Percentiles rank a stretch among this genome's conserved stretches.
These are phyloP conservation scores for Xerocomus cyaneibrunnescens DNA, from an alignment of 1,284 basidiomycete species.

Conservation along the genomic window DNA sequence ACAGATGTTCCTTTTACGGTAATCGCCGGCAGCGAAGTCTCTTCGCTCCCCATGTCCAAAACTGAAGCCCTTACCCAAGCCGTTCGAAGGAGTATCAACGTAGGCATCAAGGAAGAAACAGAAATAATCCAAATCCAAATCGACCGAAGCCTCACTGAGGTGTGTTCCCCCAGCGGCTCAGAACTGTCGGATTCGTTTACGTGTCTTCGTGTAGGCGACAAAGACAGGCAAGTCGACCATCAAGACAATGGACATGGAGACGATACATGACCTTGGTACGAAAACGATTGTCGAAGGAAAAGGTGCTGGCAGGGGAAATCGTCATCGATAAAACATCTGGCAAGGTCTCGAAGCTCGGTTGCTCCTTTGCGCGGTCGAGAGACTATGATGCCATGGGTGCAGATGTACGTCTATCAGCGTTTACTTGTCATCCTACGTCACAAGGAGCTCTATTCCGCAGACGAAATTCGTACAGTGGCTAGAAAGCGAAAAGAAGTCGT, in stretches of 20 bases:
- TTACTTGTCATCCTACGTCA: no score
- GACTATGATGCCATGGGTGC: conserved; percentile 99
- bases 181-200: neutral
- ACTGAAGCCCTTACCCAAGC: conserved; percentile 98
- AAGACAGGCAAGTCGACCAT: conserved; percentile 98
- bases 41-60: conserved; percentile 97
- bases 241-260: conserved; percentile 99
- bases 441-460: no score
- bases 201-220: conserved; percentile 70
- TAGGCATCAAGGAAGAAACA: conserved; percentile 96
- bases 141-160: conserved; percentile 94
- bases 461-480: conserved; percentile 98
- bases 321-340: conserved; percentile 97
- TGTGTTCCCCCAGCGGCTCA: no score
- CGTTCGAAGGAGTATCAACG: conserved; percentile 93
- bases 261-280: conserved; percentile 96
- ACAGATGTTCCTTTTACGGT: conserved; percentile 98
- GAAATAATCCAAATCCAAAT: conserved; percentile 99
- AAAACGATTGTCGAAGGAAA: conserved; percentile 99
- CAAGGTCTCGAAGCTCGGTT: conserved; percentile 94
- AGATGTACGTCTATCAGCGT: conserved; percentile 76
- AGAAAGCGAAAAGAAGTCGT: conserved; percentile 97
- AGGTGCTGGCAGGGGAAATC: conserved; percentile 95
- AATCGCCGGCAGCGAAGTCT: conserved; percentile 97
- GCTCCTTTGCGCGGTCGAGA: conserved; percentile 93